These are phyloP conservation scores for Chlamydomonas incerta DNA, from an alignment of 139 green algal species.

Conservation along the genomic window DNA sequence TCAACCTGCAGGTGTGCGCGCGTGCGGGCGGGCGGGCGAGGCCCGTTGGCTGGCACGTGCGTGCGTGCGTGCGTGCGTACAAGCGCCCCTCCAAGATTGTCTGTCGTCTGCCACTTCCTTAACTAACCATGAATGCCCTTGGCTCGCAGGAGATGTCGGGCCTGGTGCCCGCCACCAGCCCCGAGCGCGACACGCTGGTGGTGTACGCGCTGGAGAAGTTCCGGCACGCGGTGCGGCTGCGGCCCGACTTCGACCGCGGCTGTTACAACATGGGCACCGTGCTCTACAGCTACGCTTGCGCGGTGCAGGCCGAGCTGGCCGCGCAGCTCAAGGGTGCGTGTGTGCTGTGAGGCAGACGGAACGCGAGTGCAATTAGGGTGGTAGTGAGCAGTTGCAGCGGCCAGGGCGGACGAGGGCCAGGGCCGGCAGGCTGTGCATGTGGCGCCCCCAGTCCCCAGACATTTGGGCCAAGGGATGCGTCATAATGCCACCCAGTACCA, in stretches of 20 bases:
- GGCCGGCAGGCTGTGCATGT: too few species aligned
- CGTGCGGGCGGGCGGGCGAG: too few species aligned
- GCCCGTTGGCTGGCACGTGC: too few species aligned
- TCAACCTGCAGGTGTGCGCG: slow-evolving; percentile 83
- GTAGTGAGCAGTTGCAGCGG: too few species aligned
- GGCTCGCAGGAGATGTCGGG: slow-evolving; percentile 58
- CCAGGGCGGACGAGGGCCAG: too few species aligned
- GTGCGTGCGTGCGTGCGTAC: too few species aligned
- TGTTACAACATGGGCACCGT: slow-evolving; percentile 88
- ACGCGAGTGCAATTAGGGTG: too few species aligned
- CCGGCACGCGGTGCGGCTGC: slow-evolving; percentile 69
- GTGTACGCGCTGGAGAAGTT: slow-evolving; percentile 74
- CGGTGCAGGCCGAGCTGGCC: slow-evolving; percentile 63
- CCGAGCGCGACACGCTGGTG: slow-evolving; percentile 59
- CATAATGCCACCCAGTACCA: too few species aligned
- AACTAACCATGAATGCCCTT: neutral
- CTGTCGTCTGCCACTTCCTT: too few species aligned
- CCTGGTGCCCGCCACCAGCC: neutral
- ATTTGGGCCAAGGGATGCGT: neutral
- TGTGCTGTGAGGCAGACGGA: too few species aligned
- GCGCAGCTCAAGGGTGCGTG: slow-evolving; percentile 42
- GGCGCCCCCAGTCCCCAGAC: too few species aligned
- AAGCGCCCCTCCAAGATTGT: too few species aligned
- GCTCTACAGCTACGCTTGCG: slow-evolving; percentile 78
- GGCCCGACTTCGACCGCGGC: slow-evolving; percentile 82